Percentiles rank a stretch among this genome's conserved stretches.
phyloP scores from a whole-genome alignment of 495 filamentous ascomycete species.

The Podospora pseudocomata region DNA sequence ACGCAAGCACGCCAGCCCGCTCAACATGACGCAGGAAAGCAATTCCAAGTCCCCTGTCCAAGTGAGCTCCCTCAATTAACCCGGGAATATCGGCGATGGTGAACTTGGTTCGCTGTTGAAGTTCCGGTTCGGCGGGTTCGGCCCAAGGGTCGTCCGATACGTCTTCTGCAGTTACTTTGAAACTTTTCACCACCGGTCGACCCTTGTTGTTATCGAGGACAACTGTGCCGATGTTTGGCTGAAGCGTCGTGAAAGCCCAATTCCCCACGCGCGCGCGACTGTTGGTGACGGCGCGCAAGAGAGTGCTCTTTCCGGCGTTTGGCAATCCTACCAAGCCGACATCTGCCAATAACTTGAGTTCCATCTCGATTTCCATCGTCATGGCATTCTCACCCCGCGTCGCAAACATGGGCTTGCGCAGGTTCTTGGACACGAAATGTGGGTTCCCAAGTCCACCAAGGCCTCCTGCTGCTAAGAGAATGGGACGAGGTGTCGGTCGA shows the following conservation, averaged over 20 bases:
- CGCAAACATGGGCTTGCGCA: slow-evolving; percentile 75
- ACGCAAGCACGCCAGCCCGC: slow-evolving; percentile 85
- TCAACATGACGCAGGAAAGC: slow-evolving; percentile 94
- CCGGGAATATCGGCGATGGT: slow-evolving; percentile 96
- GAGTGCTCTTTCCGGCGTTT: slow-evolving; percentile 93
- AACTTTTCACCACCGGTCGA: slow-evolving; percentile 42
- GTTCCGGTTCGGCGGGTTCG: slow-evolving; percentile 28
- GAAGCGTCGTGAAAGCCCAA: slow-evolving; percentile 95
- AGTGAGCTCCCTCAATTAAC: slow-evolving; percentile 81
- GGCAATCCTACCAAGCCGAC: slow-evolving; percentile 91
- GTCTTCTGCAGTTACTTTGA: slow-evolving; percentile 15
- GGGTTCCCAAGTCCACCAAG: slow-evolving; percentile 90
- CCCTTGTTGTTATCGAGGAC: slow-evolving; percentile 81
- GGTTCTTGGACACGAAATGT: slow-evolving; percentile 72
- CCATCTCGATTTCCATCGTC: slow-evolving; percentile 75
- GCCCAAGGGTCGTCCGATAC: slow-evolving; percentile 39
- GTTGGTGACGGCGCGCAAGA: slow-evolving; percentile 79
- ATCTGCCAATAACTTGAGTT: slow-evolving; percentile 92
- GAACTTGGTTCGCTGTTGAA: slow-evolving; percentile 65
- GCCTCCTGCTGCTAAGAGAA: slow-evolving; percentile 86
- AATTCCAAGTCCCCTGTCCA: slow-evolving; percentile 86
- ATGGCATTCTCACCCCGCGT: slow-evolving; percentile 79
- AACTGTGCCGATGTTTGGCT: slow-evolving; percentile 92
- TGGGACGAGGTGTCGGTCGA: slow-evolving; percentile 71
- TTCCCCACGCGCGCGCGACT: slow-evolving; percentile 84